Percentiles rank a stretch among this genome's conserved stretches.
Evolutionary conservation across 2,329 filamentous ascomycete species (phyloP).

Genomic region (Hymenoscyphus repandus): DNA sequence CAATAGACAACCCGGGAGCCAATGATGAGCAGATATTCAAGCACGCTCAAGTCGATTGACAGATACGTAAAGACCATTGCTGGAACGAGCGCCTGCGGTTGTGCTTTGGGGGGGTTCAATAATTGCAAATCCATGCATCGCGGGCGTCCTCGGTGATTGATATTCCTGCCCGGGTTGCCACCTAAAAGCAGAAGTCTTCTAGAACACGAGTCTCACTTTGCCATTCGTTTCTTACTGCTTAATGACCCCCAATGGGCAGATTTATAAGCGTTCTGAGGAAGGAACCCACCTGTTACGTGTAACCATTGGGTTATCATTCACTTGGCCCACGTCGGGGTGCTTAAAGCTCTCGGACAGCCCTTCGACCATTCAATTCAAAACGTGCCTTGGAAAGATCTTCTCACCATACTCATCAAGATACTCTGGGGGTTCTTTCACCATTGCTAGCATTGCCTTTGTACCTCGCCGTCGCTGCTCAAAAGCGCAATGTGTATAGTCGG

Average conservation of each 20-base stretch:
- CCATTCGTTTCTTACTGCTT: neutral
- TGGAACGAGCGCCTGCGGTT: too few relatives aligned
- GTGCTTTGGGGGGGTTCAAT: neutral
- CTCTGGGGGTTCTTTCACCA: neutral
- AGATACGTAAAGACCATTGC: too few relatives aligned
- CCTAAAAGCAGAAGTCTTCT: neutral
- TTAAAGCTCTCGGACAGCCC: neutral
- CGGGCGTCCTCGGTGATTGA: too few relatives aligned
- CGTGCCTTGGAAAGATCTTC: neutral
- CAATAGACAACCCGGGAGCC: neutral
- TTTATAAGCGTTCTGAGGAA: neutral
- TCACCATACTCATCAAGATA: neutral
- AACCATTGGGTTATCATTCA: neutral
- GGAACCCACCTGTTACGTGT: neutral
- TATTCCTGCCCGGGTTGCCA: too few relatives aligned
- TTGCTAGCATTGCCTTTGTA: too few relatives aligned
- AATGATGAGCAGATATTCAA: too few relatives aligned
- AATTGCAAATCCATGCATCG: neutral
- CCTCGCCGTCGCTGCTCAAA: neutral
- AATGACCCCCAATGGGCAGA: neutral
- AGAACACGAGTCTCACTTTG: neutral
- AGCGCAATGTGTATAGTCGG: too few relatives aligned
- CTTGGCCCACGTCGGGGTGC: neutral
- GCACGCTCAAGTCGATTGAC: too few relatives aligned
- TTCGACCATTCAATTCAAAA: neutral